These are phyloP conservation scores for Atalantia buxifolia DNA, from an alignment of 345 rosid genomes.

Conservation along the genomic window DNA sequence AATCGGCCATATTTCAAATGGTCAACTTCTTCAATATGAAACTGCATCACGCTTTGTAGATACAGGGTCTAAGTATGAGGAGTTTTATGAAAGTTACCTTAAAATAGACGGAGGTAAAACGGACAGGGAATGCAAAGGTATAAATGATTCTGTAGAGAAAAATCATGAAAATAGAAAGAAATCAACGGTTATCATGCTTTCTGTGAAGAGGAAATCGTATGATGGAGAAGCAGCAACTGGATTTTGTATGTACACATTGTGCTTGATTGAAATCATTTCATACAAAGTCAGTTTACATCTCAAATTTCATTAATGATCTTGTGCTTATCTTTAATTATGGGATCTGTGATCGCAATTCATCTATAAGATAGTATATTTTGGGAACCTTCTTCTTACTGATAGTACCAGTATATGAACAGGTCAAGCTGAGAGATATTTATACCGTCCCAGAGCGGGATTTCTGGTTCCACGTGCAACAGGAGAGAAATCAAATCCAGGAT, in stretches of 20 bases:
- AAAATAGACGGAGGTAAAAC: slow-evolving; percentile 48
- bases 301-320: neutral
- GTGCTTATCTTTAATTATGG: neutral
- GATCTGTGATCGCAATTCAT: neutral
- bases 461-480: slow-evolving; percentile 40
- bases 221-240: slow-evolving; percentile 54
- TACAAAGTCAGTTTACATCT: neutral
- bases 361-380: neutral
- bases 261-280: neutral
- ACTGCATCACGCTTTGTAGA: slow-evolving; percentile 44
- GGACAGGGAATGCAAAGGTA: slow-evolving; percentile 29
- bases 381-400: neutral
- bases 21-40: slow-evolving; percentile 54
- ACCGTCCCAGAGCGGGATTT: slow-evolving; percentile 64
- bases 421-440: slow-evolving; percentile 48
- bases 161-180: slow-evolving; percentile 42
- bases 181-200: slow-evolving; percentile 52
- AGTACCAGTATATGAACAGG: slow-evolving; percentile 25
- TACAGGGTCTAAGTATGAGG: slow-evolving; percentile 46
- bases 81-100: slow-evolving; percentile 53
- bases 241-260: slow-evolving; percentile 33
- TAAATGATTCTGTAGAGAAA: slow-evolving; percentile 33
- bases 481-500: slow-evolving; percentile 53
- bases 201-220: slow-evolving; percentile 59
- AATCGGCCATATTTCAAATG: slow-evolving; percentile 27